These are phyloP conservation scores for Nematodospora valgi DNA, from an alignment of 805 yeast species.

Conservation along the genomic window DNA sequence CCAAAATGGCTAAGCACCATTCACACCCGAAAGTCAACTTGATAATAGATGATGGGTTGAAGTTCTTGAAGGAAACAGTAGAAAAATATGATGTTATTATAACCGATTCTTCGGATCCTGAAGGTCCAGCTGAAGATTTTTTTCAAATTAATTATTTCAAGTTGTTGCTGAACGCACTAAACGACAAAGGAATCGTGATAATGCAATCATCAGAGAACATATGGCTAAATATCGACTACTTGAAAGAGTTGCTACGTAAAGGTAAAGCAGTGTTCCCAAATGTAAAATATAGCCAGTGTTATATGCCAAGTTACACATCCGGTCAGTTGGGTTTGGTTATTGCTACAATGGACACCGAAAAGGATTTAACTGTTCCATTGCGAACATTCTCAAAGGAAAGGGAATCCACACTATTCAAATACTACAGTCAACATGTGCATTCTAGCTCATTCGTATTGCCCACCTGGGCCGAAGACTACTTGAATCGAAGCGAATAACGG, in stretches of 20 bases:
- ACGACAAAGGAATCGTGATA: constrained; percentile 64
- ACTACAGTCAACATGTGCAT: constrained; percentile 68
- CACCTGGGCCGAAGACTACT: constrained; percentile 60
- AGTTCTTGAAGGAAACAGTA: constrained; percentile 49
- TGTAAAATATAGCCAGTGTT: constrained; percentile 69
- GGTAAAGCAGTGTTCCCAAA: constrained; percentile 56
- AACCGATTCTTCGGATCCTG: constrained; percentile 93
- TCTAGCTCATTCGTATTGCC: constrained; percentile 74
- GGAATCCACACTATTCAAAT: constrained; percentile 52
- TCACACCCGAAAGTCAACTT: constrained; percentile 64
- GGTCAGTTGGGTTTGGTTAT: constrained; percentile 82
- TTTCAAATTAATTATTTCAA: constrained; percentile 77
- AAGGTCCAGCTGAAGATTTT: constrained; percentile 90
- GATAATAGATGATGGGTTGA: constrained; percentile 78
- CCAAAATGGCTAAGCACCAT: constrained; percentile 68
- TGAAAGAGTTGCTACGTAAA: constrained; percentile 44
- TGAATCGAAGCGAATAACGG: constrained; percentile 14
- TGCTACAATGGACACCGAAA: constrained; percentile 54
- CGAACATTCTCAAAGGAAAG: constrained; percentile 42
- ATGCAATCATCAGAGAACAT: constrained; percentile 77
- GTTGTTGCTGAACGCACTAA: constrained; percentile 60
- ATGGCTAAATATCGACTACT: constrained; percentile 63
- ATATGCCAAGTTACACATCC: constrained; percentile 84
- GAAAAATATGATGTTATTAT: constrained; percentile 77
- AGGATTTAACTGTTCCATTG: constrained; percentile 48